Percentiles rank a stretch among this genome's conserved stretches.
Conservation (phyloP, 768 basidiomycete genomes). For the Agrocybe praecox region DNA sequence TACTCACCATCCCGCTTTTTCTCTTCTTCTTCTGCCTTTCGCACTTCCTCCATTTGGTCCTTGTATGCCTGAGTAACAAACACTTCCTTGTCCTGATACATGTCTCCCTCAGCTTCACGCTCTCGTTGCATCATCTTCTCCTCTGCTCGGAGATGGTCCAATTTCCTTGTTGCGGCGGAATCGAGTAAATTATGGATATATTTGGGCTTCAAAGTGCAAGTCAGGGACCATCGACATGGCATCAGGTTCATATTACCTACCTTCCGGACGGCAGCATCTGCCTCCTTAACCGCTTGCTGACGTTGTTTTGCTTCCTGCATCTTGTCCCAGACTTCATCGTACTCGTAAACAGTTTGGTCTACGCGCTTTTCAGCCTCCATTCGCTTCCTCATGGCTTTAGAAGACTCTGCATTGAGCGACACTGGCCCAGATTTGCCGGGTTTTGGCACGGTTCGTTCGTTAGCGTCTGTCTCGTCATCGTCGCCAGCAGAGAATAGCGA, state of each 20-base stretch:
- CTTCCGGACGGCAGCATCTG: conserved; percentile 77
- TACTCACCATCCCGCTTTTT: conserved; percentile 79
- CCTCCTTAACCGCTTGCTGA: conserved; percentile 78
- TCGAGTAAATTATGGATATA: conserved; percentile 82
- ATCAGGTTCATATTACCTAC: conserved; percentile 37
- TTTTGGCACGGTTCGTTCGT: conserved; percentile 39
- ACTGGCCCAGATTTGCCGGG: conserved; percentile 57
- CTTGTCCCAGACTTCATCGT: conserved; percentile 94
- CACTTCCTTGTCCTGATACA: conserved; percentile 93
- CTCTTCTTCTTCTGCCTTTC: conserved; percentile 93
- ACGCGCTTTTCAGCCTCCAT: conserved; percentile 80
- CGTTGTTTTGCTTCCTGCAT: conserved; percentile 86
- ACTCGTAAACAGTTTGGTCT: conserved; percentile 87
- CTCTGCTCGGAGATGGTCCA: conserved; percentile 92
- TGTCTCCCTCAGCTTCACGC: conserved; percentile 89
- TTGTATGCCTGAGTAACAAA: conserved; percentile 99
- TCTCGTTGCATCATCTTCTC: conserved; percentile 98
- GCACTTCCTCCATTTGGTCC: conserved; percentile 91
- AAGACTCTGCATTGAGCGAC: conserved; percentile 60
- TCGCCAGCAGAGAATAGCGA: conserved; percentile 64
- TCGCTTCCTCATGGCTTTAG: conserved; percentile 67
- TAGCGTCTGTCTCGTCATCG: conserved; percentile 61
- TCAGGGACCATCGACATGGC: not conserved
- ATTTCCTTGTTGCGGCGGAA: conserved; percentile 82
- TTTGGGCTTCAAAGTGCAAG: conserved; percentile 66